These are phyloP conservation scores for Cystofilobasidium bisporidii DNA, from an alignment of 768 basidiomycete genomes.

Conservation along the genomic window DNA sequence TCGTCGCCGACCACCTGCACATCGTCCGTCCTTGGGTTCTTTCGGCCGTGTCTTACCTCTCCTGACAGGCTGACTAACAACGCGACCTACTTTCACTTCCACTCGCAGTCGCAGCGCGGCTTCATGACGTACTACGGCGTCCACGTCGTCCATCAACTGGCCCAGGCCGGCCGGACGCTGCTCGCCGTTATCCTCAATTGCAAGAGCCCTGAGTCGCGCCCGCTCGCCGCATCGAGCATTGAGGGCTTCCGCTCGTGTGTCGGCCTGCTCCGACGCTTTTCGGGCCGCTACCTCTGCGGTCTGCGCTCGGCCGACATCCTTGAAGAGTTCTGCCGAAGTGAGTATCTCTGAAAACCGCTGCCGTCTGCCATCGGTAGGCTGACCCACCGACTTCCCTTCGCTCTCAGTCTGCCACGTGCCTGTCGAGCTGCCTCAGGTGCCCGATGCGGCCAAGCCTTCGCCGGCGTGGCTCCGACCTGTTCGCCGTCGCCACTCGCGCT, in stretches of 20 bases:
- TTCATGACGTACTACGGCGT: slow-evolving; percentile 95
- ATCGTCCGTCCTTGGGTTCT: slow-evolving; percentile 48
- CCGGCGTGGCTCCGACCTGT: slow-evolving; percentile 85
- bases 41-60: background rate
- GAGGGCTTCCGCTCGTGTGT: slow-evolving; percentile 82
- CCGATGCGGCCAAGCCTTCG: slow-evolving; percentile 44
- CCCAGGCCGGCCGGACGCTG: slow-evolving; percentile 82
- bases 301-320: slow-evolving; percentile 82
- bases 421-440: slow-evolving; percentile 53
- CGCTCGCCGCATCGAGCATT: slow-evolving; percentile 67
- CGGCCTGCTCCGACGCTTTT: slow-evolving; percentile 75
- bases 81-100: background rate
- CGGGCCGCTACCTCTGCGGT: slow-evolving; percentile 79
- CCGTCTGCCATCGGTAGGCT: background rate
- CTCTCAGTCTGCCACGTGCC: slow-evolving; percentile 82
- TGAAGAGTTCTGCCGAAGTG: slow-evolving; percentile 81
- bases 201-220: slow-evolving; percentile 65
- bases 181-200: slow-evolving; percentile 80
- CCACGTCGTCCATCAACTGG: slow-evolving; percentile 89
- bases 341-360: slow-evolving; percentile 46
- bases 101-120: slow-evolving; percentile 50
- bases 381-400: too few species aligned
- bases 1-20: slow-evolving; percentile 71
- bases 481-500: slow-evolving; percentile 46
- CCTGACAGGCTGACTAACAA: slow-evolving; percentile 1